Conservation (phyloP, 495 filamentous ascomycete species). For the Penicillium nucicola region DNA sequence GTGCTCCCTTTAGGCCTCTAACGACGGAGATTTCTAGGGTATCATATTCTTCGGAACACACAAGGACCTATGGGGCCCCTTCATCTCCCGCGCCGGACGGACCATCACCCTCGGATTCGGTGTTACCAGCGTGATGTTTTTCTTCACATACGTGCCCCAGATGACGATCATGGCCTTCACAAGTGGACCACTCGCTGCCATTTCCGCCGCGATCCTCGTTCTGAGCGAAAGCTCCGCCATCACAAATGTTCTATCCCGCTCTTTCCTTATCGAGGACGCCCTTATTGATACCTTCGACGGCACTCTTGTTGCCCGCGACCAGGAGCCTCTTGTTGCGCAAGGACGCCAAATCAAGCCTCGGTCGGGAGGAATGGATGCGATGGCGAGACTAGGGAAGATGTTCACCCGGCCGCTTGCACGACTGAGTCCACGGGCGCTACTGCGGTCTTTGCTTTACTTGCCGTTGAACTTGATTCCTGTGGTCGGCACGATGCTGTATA, state of each 20-base stretch:
- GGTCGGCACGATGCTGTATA: constrained; percentile 76
- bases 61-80: constrained; percentile 55
- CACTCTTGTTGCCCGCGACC: constrained; percentile 57
- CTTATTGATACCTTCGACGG: constrained; percentile 92
- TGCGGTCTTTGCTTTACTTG: constrained; percentile 73
- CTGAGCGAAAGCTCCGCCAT: constrained; percentile 80
- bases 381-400: constrained; percentile 70
- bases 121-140: constrained; percentile 76
- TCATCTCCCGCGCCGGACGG: constrained; percentile 64
- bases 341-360: constrained; percentile 67
- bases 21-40: constrained; percentile 42
- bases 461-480: constrained; percentile 91
- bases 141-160: constrained; percentile 89
- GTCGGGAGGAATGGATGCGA: constrained; percentile 35
- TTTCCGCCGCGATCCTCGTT: constrained; percentile 73
- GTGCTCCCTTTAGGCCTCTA: constrained; percentile 1
- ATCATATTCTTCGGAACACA: constrained; percentile 69
- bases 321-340: constrained; percentile 58
- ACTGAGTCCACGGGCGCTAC: constrained; percentile 60
- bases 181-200: constrained; percentile 73
- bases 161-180: constrained; percentile 72
- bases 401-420: constrained; percentile 65
- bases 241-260: constrained; percentile 67
- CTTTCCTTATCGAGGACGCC: constrained; percentile 74
- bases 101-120: constrained; percentile 68